Evolutionary conservation across 768 basidiomycete species (phyloP), one percentile per base, ranked within the genome.

Genomic region (Omphalotus guepiniiformis): DNA sequence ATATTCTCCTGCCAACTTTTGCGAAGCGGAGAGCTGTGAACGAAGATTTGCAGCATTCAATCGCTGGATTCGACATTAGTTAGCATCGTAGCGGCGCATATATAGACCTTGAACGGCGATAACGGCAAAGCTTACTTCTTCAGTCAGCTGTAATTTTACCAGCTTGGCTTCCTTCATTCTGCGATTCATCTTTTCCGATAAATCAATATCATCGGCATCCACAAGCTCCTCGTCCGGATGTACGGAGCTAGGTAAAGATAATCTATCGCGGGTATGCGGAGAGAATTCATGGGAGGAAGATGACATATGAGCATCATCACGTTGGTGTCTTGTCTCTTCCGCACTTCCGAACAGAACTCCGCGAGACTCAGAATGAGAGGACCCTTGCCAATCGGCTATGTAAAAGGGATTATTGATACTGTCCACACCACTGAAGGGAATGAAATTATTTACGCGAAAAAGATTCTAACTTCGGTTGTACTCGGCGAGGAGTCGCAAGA

Each of bases 161-260:
- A 55, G 15, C 23, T 54, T 54, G n/a, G 53, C 50, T 35, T 61
- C 59, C 11, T 51, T 56, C 49, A 61, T 46, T 23, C 52, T 56
- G 18, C 56, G 52, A 30, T 47, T 48, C 53, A 59, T 53, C 22
- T 57, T 36, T 37, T 57, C 52, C 15, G 55, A 55, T 35, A 59
- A 50, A 47, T 56, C 58, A 13, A 52, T 49, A 34, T 55, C 56
- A 37, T 59, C 53, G 13, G 44, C 34, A 16, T 46, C 44, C 38
- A 37, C 35, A 37, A 16, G 6, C 22, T 11, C 32, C 23, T 13
- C n/a, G 27, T 12, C 25, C 13, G 34, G 32, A 27, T 32, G 5
- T 26, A 36, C 44, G 11, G 44, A 46, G 16, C 44, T 32, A 36
- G 35, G 29, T 15, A 21, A 15, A 23, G 44, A n/a, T 25, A 19